A percentile compares a stretch with the other conserved stretches of the same genome.
These are phyloP conservation scores for Botrytis squamosa DNA, from an alignment of 2,329 filamentous ascomycete genomes.

Conservation along the genomic window DNA sequence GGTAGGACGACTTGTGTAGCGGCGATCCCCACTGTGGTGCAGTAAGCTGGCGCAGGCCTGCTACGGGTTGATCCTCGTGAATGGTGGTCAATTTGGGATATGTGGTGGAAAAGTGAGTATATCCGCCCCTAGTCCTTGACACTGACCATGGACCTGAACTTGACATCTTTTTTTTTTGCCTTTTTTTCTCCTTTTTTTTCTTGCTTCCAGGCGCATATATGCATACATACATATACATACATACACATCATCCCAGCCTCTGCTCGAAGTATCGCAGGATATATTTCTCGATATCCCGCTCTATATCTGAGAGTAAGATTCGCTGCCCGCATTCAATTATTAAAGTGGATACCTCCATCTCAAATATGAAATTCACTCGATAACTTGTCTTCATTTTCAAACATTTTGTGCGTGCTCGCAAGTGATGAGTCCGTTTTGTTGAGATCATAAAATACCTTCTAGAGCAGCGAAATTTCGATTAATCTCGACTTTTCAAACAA, in stretches of 20 bases:
- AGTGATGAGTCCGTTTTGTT: not conserved
- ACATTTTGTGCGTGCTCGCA: not conserved
- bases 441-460: not conserved
- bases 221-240: not conserved
- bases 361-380: not conserved
- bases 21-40: slow-evolving; percentile 2
- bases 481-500: not conserved
- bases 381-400: not conserved
- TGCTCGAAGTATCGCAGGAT: not conserved
- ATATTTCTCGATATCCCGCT: not conserved
- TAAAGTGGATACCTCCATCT: not conserved
- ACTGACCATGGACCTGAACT: slow-evolving; percentile 9
- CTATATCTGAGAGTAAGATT: not conserved
- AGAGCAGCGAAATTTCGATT: not conserved
- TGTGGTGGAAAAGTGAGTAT: slow-evolving; percentile 7
- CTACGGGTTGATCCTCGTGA: slow-evolving; percentile 10
- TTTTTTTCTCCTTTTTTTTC: too few species aligned
- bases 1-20: slow-evolving; percentile 12
- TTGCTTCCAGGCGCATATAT: not conserved
- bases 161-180: not conserved
- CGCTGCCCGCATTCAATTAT: too few species aligned
- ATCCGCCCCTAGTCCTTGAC: not conserved
- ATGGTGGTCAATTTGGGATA: slow-evolving; percentile 8
- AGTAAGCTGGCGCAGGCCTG: slow-evolving; percentile 13
- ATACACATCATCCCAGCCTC: too few species aligned